Percentiles rank a stretch among this genome's conserved stretches.
phyloP scores from a whole-genome alignment of 2,329 filamentous ascomycete genomes.

The Blastomyces emzantsi region DNA sequence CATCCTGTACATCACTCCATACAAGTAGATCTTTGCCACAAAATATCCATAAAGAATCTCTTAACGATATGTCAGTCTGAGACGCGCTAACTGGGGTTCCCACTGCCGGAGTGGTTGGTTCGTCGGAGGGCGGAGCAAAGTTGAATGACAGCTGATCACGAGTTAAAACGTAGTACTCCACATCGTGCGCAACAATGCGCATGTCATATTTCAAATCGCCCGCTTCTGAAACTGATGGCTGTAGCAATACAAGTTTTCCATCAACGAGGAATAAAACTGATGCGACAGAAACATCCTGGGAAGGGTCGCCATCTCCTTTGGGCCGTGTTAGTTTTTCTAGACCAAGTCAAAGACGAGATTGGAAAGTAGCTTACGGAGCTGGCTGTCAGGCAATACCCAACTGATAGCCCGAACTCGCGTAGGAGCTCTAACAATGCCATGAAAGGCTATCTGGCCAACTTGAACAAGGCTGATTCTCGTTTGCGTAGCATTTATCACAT shows the following conservation, averaged over 20 bases:
- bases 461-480: constrained; percentile 71
- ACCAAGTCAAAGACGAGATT: not conserved
- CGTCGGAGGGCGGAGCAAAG: constrained; percentile 41
- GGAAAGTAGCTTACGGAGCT: constrained; percentile 50
- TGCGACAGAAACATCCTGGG: constrained; percentile 86
- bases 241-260: constrained; percentile 85
- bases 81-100: constrained; percentile 33
- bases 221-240: constrained; percentile 72
- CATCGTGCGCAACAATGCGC: constrained; percentile 90
- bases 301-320: constrained; percentile 74
- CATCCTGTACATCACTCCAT: constrained; percentile 82
- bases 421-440: constrained; percentile 90
- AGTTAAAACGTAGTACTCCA: constrained; percentile 91
- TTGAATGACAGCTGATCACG: constrained; percentile 61
- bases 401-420: constrained; percentile 86
- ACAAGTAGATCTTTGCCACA: constrained; percentile 76
- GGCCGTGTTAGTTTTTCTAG: constrained; percentile 14
- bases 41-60: constrained; percentile 90
- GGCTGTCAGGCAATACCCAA: constrained; percentile 89
- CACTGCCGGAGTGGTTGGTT: constrained; percentile 40
- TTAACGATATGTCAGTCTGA: constrained; percentile 49
- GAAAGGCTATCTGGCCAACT: constrained; percentile 96
- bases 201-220: constrained; percentile 95
- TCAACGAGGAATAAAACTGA: constrained; percentile 96
- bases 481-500: constrained; percentile 66